Base-by-base conservation (phyloP, 306 rosid species). In the Casuarina glauca region DNA sequence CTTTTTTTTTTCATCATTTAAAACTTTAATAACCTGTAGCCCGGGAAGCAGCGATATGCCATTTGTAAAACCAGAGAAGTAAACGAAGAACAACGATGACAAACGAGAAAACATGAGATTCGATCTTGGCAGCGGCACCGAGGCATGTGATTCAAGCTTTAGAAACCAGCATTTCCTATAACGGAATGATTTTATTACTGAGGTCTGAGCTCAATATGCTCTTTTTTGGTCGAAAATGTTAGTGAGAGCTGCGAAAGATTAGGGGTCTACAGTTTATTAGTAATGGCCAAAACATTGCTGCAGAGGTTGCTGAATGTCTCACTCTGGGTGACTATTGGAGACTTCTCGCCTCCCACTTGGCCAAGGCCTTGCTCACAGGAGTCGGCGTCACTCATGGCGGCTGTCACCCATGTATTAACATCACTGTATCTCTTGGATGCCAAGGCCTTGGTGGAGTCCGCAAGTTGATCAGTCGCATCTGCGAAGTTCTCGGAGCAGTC, bases 251-350 rank as follows among this genome's bases (percentile, higher is more conserved):
- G 16, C 9, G 2, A 57, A 2, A 57, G 64, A 57, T 20, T 9
- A 57, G 13, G 32, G 32, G 32, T 26, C 32, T 26, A 26, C 32
- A 72, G 57, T 13, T 49, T 20, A 53, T 73, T 79, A 15, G 70
- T 26, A 4, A 79, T 32, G 74, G 61, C 74, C 68, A 79, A 73
- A 36, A 52, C 78, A 74, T 13, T 73, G 78, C 69, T 79, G 69
- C 74, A 32, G 1, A 73, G 78, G 46, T 45, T 50, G 4, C 2
- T n/a, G 5, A 80, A 74, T 4, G 5, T 43, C 6, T 20, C 11
- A 15, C 41, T 55, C 54, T 5, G 3, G 6, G 5, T 0, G 5
- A 44, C 6, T 17, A 80, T 3, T 4, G 49, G 68, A n/a, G 83
- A 74, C n/a, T 50, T 6, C 17, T 6, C 3, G 64, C 57, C 71